A percentile compares a stretch with the other conserved stretches of the same genome.
phyloP scores from a whole-genome alignment of 2,329 filamentous ascomycete species.

The Nannizziopsis arthrosporioides region DNA sequence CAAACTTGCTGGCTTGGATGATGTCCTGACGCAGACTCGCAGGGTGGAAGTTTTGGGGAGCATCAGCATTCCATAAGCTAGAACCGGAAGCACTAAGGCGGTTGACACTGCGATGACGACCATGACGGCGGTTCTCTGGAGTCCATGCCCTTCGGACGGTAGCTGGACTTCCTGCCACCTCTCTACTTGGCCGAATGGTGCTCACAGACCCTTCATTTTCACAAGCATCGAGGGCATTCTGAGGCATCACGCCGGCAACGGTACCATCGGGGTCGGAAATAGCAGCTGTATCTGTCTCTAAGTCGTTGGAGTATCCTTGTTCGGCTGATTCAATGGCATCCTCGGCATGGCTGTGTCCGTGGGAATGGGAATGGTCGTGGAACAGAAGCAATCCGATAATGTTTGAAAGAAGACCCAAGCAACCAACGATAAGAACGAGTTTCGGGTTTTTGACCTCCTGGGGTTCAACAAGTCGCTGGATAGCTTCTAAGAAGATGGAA shows the following conservation, averaged over 20 bases:
- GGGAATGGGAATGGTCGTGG: constrained; percentile 81
- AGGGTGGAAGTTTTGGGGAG: constrained; percentile 66
- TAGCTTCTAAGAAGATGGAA: constrained; percentile 89
- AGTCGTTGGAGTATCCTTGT: constrained; percentile 32
- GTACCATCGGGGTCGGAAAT: constrained; percentile 48
- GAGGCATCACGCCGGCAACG: constrained; percentile 51
- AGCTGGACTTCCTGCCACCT: constrained; percentile 15
- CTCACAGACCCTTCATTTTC: constrained; percentile 13
- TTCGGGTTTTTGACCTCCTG: constrained; percentile 75
- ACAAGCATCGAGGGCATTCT: constrained; percentile 47
- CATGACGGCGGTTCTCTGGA: constrained; percentile 9
- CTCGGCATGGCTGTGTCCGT: constrained; percentile 42
- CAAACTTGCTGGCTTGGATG: constrained; percentile 63
- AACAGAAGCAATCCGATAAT: constrained; percentile 80
- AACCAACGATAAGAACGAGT: constrained; percentile 82
- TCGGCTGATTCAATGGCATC: constrained; percentile 26
- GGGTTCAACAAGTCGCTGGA: constrained; percentile 83
- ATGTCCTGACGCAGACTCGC: constrained; percentile 86
- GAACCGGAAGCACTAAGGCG: constrained; percentile 45
- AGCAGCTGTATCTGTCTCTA: constrained; percentile 24
- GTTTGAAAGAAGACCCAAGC: constrained; percentile 74
- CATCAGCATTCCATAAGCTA: constrained; percentile 48
- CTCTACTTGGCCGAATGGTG: constrained; percentile 12
- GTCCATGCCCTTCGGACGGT: constrained; percentile 2
- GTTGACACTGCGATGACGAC: constrained; percentile 22